Base-by-base conservation (phyloP, 257 asterid genomes). In the Cinchona pubescens region DNA sequence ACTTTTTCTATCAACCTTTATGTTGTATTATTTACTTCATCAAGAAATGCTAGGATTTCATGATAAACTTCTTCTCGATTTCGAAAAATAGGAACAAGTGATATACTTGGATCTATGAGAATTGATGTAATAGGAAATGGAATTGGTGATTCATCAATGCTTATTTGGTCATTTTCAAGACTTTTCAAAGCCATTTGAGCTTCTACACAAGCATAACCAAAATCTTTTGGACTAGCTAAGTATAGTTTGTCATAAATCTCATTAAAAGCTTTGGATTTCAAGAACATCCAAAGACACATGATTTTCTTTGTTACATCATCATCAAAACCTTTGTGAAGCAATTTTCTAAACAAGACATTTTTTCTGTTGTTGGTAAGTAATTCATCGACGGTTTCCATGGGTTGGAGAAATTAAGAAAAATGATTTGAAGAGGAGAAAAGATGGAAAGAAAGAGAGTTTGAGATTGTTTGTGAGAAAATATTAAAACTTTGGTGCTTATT, bases 211-310 rank as follows among this genome's bases (percentile, higher is more conserved):
- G 63, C 40, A 14, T 27, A 21, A 38, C 63, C 43, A 1, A 79
- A 63, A 37, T 10, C 5, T 0, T 30, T 61, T 1, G 38, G 37
- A 21, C 46, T 46, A 6, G 11, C 25, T 27, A 15, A 6, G 15
- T 10, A 19, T 21, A 79, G 70, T 0, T 75, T 51, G 10, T 79
- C 19, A 4, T 27, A 35, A 29, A 75, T 61, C 3, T 62, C 11
- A 2, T 75, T 27, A 6, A 49, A 42, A 0, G 51, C 40, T 3
- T 75, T 21, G 7, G 76, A 30, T 18, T 75, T 27, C 10, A 75
- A 51, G 29, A 64, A 69, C 49, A 62, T 32, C 83, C 76, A 79
- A 70, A 74, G 38, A 27, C 58, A 35, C 46, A 67, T 49, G 27
- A 73, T 58, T 23, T 48, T 74, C 59, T 38, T 74, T 0, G 63